Percentiles rank a stretch among this genome's conserved stretches.
Conservation (phyloP, 2,329 filamentous ascomycete species). For the Plectosphaerella plurivora region DNA sequence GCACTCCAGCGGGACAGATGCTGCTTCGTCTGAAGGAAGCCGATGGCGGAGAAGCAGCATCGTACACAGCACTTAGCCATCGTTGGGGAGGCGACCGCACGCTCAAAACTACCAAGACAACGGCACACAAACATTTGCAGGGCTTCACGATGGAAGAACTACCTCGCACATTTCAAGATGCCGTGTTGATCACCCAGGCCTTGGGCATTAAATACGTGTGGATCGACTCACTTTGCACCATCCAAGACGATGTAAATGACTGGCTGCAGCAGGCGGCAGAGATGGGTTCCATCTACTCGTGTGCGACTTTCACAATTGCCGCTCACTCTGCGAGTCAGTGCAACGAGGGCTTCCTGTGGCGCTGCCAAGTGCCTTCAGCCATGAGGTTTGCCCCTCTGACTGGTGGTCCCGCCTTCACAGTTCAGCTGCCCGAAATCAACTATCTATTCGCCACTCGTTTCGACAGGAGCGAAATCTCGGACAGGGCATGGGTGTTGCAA, state of each 20-base stretch:
- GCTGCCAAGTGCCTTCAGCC: neutral
- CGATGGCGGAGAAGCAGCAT: neutral
- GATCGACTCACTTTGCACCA: conserved; percentile 21
- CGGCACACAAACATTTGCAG: neutral
- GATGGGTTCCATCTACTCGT: neutral
- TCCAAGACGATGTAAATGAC: conserved; percentile 10
- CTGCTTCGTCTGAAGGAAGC: neutral
- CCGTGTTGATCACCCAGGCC: conserved; percentile 8
- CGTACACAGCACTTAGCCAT: conserved; percentile 14
- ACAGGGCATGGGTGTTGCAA: neutral
- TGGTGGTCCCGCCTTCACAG: neutral
- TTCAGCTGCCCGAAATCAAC: neutral
- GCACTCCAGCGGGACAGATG: neutral
- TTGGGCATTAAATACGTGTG: conserved; percentile 16
- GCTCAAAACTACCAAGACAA: neutral
- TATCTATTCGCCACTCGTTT: neutral
- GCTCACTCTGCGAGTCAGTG: neutral
- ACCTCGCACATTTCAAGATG: conserved; percentile 14
- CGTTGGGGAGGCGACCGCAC: conserved; percentile 12
- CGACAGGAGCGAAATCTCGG: neutral
- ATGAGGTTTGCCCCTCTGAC: neutral
- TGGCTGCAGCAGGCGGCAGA: neutral
- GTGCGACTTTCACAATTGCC: neutral
- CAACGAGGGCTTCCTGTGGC: neutral
- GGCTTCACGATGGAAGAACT: neutral